These are phyloP conservation scores for Aureobasidium sp. DNA, from an alignment of 2,329 filamentous ascomycete genomes.

Conservation along the genomic window DNA sequence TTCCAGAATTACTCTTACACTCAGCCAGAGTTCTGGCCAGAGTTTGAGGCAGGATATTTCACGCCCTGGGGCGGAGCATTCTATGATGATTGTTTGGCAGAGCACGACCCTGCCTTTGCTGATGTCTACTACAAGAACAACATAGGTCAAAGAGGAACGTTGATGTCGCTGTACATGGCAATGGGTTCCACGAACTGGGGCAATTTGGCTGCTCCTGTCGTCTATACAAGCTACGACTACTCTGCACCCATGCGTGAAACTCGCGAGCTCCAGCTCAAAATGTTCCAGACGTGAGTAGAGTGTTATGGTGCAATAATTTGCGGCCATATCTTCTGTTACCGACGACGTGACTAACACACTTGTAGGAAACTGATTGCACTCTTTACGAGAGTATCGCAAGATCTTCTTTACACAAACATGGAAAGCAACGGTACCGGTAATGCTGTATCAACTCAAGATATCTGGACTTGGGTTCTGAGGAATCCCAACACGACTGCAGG, in stretches of 20 bases:
- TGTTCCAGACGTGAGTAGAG: constrained; percentile 44
- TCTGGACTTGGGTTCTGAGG: constrained; percentile 49
- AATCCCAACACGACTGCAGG: constrained; percentile 50
- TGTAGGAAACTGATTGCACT: constrained; percentile 48
- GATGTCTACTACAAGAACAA: constrained; percentile 58
- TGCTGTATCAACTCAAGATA: constrained; percentile 41
- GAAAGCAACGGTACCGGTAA: constrained; percentile 38
- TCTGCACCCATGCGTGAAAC: constrained; percentile 54
- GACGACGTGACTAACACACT: neutral
- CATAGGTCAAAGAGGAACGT: constrained; percentile 51
- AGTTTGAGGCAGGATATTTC: constrained; percentile 53
- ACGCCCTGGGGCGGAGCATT: constrained; percentile 50
- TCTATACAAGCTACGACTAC: constrained; percentile 55
- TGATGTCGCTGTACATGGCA: constrained; percentile 18
- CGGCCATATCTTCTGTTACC: no score
- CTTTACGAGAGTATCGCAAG: constrained; percentile 51
- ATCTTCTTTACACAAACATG: constrained; percentile 49
- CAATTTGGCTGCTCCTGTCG: constrained; percentile 48
- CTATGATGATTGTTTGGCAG: constrained; percentile 46
- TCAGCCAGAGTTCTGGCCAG: constrained; percentile 50
- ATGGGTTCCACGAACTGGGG: constrained; percentile 56
- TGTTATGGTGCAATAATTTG: neutral
- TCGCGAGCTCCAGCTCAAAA: constrained; percentile 51
- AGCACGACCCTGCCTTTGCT: constrained; percentile 50
- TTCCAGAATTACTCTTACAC: constrained; percentile 30